These are phyloP conservation scores for Oryza glumipatula DNA, from an alignment of 176 grass and related monocot genomes.

Conservation along the genomic window DNA sequence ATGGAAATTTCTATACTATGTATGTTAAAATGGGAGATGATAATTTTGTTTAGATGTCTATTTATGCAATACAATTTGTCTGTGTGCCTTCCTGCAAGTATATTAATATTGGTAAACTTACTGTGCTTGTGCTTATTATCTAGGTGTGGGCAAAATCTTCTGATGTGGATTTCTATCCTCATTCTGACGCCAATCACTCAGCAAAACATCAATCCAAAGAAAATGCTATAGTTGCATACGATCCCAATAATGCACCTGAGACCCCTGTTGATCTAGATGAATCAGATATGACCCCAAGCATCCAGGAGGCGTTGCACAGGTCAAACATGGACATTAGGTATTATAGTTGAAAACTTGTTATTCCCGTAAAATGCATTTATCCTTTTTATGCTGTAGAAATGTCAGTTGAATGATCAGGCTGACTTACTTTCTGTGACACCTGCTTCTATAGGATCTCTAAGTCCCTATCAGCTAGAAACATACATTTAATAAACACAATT, in stretches of 20 bases:
- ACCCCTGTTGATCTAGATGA: slow-evolving; percentile 55
- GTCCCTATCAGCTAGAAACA: slow-evolving; percentile 7
- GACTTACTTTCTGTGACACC: background rate
- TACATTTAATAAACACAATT: background rate
- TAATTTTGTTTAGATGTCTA: background rate
- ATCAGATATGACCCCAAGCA: slow-evolving; percentile 89
- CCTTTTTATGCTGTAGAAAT: slow-evolving; percentile 18
- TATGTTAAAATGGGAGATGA: slow-evolving; percentile 4
- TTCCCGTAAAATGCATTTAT: slow-evolving; percentile 4
- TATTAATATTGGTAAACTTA: slow-evolving; percentile 39
- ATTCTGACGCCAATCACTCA: slow-evolving; percentile 54
- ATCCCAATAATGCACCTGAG: slow-evolving; percentile 46
- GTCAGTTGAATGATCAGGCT: slow-evolving; percentile 2
- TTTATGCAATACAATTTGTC: slow-evolving; percentile 3
- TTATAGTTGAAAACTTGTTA: background rate
- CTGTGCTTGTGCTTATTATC: slow-evolving; percentile 44
- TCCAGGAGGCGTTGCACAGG: slow-evolving; percentile 92
- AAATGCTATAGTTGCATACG: slow-evolving; percentile 44
- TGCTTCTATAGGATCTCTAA: background rate
- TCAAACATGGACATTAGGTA: slow-evolving; percentile 97
- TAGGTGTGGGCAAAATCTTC: slow-evolving; percentile 60
- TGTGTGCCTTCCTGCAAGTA: slow-evolving; percentile 4
- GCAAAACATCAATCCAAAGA: slow-evolving; percentile 48
- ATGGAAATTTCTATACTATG: background rate
- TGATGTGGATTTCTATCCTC: slow-evolving; percentile 69